These are phyloP conservation scores for Drechslerella coelobrocha DNA, from an alignment of 2,329 filamentous ascomycete species.

Conservation along the genomic window DNA sequence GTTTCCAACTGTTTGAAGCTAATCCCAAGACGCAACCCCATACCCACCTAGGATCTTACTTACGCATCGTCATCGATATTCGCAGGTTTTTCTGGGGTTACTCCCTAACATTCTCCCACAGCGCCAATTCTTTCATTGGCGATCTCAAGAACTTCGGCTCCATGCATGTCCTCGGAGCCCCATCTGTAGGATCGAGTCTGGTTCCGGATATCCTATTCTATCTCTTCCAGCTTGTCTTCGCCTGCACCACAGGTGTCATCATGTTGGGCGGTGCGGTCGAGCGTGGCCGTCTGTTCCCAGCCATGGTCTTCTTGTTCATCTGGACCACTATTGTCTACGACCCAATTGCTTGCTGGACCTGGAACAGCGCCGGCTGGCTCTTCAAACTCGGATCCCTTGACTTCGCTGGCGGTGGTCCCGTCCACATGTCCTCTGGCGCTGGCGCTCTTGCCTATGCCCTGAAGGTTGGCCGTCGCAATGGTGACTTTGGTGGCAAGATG, in stretches of 20 bases:
- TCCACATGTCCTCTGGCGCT: conserved; percentile 70
- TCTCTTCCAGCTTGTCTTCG: conserved; percentile 71
- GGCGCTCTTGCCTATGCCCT: conserved; percentile 70
- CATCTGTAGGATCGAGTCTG: conserved; percentile 65
- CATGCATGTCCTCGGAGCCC: conserved; percentile 67
- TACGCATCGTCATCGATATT: conserved; percentile 57
- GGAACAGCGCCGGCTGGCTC: conserved; percentile 72
- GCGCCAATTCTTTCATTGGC: conserved; percentile 69
- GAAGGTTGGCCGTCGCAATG: conserved; percentile 67
- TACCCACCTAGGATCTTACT: no score
- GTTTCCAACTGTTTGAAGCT: background rate
- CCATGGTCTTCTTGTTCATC: conserved; percentile 53
- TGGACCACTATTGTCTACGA: conserved; percentile 92
- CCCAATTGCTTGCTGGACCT: conserved; percentile 83
- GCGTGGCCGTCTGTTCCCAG: conserved; percentile 56
- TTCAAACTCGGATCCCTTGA: conserved; percentile 68
- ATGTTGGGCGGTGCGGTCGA: conserved; percentile 71
- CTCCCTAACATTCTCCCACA: conserved; percentile 68
- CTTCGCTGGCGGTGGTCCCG: conserved; percentile 69
- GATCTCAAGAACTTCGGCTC: conserved; percentile 69
- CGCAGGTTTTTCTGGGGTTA: conserved; percentile 67
- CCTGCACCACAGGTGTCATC: conserved; percentile 68
- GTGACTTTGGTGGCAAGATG: conserved; percentile 59
- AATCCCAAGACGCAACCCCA: no score
- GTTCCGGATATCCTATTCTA: conserved; percentile 72